Evolutionary conservation across 78 protist genomes (phyloP).

Genomic region (Monosiga brevicollis): DNA sequence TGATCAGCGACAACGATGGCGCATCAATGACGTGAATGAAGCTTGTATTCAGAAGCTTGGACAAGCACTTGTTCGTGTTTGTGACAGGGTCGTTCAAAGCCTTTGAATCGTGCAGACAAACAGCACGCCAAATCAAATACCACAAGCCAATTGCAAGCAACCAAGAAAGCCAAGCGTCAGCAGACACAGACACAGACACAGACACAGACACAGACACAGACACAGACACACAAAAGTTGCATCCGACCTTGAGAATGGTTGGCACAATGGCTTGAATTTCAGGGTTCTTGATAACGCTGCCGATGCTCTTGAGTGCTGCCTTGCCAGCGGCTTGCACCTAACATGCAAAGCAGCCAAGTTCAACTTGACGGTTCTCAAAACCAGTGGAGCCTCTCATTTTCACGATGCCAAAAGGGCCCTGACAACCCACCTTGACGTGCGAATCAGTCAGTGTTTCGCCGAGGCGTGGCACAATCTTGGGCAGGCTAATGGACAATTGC

Average conservation of each 20-base stretch:
- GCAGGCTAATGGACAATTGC: slow-evolving; percentile 77
- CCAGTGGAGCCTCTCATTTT: neutral
- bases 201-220: too few relatives aligned
- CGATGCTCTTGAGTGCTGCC: slow-evolving; percentile 77
- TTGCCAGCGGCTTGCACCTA: slow-evolving; percentile 61
- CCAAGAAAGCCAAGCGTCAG: too few relatives aligned
- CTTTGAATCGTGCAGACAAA: too few relatives aligned
- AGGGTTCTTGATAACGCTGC: slow-evolving; percentile 83
- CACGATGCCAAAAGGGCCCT: neutral
- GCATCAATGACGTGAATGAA: slow-evolving; percentile 87
- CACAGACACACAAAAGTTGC: too few relatives aligned
- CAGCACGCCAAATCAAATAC: too few relatives aligned
- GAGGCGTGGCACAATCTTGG: slow-evolving; percentile 78
- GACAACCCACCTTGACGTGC: slow-evolving; percentile 55
- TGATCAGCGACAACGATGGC: slow-evolving; percentile 86
- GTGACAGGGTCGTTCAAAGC: slow-evolving; percentile 72
- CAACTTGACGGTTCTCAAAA: neutral
- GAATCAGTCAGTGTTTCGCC: slow-evolving; percentile 60
- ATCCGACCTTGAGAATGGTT: slow-evolving; percentile 44
- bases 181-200: too few relatives aligned
- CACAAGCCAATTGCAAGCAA: too few relatives aligned
- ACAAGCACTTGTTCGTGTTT: slow-evolving; percentile 47
- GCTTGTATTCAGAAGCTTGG: slow-evolving; percentile 61
- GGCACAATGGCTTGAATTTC: slow-evolving; percentile 72
- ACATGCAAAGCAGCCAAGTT: neutral